phyloP scores from a whole-genome alignment of 2,329 filamentous ascomycete genomes.

The Trichoderma gracile region DNA sequence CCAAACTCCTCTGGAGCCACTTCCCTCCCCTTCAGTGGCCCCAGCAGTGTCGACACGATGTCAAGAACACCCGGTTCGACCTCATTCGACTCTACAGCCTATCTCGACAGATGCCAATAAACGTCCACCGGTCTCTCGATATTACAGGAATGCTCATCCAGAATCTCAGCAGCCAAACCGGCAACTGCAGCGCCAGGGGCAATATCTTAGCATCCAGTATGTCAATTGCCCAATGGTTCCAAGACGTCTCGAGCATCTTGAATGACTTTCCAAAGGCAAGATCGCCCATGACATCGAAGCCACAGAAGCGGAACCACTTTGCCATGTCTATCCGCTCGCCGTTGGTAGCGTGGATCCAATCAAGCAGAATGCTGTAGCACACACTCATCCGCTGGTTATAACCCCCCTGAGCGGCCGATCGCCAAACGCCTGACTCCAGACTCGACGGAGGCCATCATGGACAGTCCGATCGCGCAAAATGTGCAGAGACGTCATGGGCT shows the following conservation, averaged over 20 bases:
- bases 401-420: neutral
- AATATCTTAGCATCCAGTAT: neutral
- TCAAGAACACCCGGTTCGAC: neutral
- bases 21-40: neutral
- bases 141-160: neutral
- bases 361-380: neutral
- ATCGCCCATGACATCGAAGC: constrained; percentile 45
- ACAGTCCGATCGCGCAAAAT: neutral
- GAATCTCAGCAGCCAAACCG: neutral
- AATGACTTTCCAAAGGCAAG: constrained; percentile 42
- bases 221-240: neutral
- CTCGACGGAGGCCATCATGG: neutral
- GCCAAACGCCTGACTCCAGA: neutral
- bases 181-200: neutral
- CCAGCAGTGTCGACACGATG: neutral
- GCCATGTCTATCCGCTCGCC: constrained; percentile 33
- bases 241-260: constrained; percentile 35
- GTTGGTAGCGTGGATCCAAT: neutral
- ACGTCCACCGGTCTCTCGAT: neutral
- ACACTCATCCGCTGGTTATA: neutral
- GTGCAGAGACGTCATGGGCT: neutral
- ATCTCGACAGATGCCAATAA: neutral
- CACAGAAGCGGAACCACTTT: constrained; percentile 40
- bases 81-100: neutral
- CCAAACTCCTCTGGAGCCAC: neutral